Evolutionary conservation across 2,329 filamentous ascomycete species (phyloP), one percentile per base, ranked within the genome.

Genomic region (Myriangium duriaei): DNA sequence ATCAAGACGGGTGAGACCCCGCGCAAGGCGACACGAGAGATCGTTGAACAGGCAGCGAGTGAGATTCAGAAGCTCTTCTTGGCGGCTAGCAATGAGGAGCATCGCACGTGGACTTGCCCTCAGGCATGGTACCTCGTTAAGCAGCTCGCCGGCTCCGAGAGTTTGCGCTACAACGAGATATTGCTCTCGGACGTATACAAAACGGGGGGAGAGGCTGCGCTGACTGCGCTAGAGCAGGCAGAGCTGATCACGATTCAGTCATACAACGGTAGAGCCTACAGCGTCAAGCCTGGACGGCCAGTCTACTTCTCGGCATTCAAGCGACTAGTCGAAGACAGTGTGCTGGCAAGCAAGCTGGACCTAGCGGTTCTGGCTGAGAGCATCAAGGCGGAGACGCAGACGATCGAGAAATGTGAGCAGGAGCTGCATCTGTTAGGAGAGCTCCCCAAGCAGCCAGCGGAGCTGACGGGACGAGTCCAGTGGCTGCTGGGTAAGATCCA

Each of bases 21-120:
- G 1, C 72, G 70, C 45, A 71, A 80, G 48, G 91, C 91, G 2
- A 79, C 95, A 2, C 68, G 76, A 14, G 86, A 94, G 46, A 96
- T 98, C 45, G 81, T 94, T 38, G 78, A 84, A 39, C 85, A 94
- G 53, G 81, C 81, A 12, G 82, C 86, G 1, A 83, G 82, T 0
- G 91, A 96, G 53, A 87, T 96, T 33, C 64, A 94, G 44, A 93
- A 94, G 53, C 86, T 95, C 69, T 96, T 87, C 62, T 73, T 98
- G 18, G 66, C 92, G 3, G 52, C 67, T 30, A 55, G 61, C 15
- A 73, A 76, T 32, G 72, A 72, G 35, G 62, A 65, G 2, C 63
- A 68, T 29, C 71, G 72, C 18, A 72, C 72, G 38, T 96, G 85
- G 82, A 82, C 78, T 0, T 67, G 76, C 4, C 79, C 91, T 52